Base-by-base conservation (phyloP, 306 rosid species). In the Prunus mira region DNA sequence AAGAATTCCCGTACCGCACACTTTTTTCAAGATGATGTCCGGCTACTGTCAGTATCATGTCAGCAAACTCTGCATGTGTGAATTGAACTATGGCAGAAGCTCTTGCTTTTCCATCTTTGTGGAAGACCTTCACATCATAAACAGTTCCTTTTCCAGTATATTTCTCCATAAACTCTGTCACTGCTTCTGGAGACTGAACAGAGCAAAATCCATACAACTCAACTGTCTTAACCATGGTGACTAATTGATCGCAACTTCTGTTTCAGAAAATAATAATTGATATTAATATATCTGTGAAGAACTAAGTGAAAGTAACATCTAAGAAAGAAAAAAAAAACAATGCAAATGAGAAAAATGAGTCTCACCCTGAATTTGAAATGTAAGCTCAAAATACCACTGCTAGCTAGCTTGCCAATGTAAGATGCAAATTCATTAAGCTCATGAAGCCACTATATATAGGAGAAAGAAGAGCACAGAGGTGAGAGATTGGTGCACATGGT, bases 121-220 rank as follows among this genome's bases (percentile, higher is more conserved):
- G 41, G 41, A 34, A 34, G 41, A 34, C 41, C 41, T 34, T 90
- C 15, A 87, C 71, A 70, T 89, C 90, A 68, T n/a, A 81, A 24
- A 90, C 81, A 74, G 88, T 84, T 76, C 81, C 94, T 75, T 79
- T 25, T 64, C 96, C 97, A 1, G 88, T 86, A 76, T 55, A 14
- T 3, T 0, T 0, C 89, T 94, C 97, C 45, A 94, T 71, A 80
- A 80, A 91, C 8, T 0, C 24, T 78, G 56, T 82, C 24, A 89
- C 86, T 2, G 14, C 3, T 18, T 74, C 22, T 15, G 63, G 76
- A 5, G 77, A 28, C 43, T 81, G 80, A 69, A 12, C 2, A 10
- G 60, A 12, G 72, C 91, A 86, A 80, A 94, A 91, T 82, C 97
- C 98, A 72, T 60, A 73, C 77, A 94, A 67, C 75, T 76, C 84